Percentiles rank a stretch among this genome's conserved stretches.
These are phyloP conservation scores for Xylariomycetidae sp. DNA, from an alignment of 2,329 filamentous ascomycete species.

Conservation along the genomic window DNA sequence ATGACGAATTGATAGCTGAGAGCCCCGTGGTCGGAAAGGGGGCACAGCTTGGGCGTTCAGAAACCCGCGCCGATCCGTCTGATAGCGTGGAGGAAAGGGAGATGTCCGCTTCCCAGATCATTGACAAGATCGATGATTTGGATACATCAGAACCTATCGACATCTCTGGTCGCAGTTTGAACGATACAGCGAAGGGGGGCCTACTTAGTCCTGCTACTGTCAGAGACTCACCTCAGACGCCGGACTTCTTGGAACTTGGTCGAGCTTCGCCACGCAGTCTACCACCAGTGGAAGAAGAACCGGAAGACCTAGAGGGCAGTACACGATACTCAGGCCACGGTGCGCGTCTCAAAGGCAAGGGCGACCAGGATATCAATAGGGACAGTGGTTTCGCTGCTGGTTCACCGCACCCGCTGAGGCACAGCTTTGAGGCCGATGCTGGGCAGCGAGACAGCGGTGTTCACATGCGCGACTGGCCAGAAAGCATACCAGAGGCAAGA, in stretches of 20 bases:
- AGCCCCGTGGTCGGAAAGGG: slow-evolving; percentile 33
- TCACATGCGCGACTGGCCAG: slow-evolving; percentile 46
- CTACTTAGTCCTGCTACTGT: too few relatives aligned
- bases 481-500: slow-evolving; percentile 19
- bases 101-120: slow-evolving; percentile 15
- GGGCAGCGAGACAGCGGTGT: slow-evolving; percentile 52
- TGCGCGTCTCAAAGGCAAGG: slow-evolving; percentile 9
- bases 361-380: slow-evolving; percentile 35
- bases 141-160: slow-evolving; percentile 21
- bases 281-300: slow-evolving; percentile 49
- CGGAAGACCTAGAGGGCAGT: slow-evolving; percentile 43
- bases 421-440: slow-evolving; percentile 28
- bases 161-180: too few relatives aligned
- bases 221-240: slow-evolving; percentile 13
- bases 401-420: slow-evolving; percentile 37
- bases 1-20: too few relatives aligned
- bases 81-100: slow-evolving; percentile 7
- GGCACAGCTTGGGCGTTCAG: slow-evolving; percentile 11
- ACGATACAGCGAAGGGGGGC: too few relatives aligned
- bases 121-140: slow-evolving; percentile 21
- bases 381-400: slow-evolving; percentile 47
- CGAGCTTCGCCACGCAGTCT: slow-evolving; percentile 41
- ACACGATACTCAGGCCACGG: too few relatives aligned
- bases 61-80: slow-evolving; percentile 4
- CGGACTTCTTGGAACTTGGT: slow-evolving; percentile 33